These are phyloP conservation scores for Apophysomyces sp. DNA, from an alignment of 371 early-diverging fungal species.

Conservation along the genomic window DNA sequence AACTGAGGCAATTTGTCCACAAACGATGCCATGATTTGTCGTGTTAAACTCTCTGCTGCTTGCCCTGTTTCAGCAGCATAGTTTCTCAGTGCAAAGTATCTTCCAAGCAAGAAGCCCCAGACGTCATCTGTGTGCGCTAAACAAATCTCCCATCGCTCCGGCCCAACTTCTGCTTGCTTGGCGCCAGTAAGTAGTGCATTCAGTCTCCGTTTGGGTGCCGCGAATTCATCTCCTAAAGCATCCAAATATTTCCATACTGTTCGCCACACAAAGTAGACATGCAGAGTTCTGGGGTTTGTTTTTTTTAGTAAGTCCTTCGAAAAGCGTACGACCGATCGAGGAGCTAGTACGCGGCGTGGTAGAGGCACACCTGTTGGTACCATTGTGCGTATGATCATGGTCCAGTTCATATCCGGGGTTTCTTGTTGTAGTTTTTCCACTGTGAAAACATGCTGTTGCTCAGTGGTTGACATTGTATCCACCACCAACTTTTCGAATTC, in stretches of 20 bases:
- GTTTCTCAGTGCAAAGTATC: conserved; percentile 39
- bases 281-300: conserved; percentile 27
- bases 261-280: conserved; percentile 46
- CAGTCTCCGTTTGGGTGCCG: conserved; percentile 19
- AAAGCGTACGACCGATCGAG: conserved; percentile 34
- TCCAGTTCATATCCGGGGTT: conserved; percentile 49
- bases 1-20: conserved; percentile 28
- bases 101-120: conserved; percentile 54
- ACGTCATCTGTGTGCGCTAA: conserved; percentile 38
- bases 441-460: conserved; percentile 16
- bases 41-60: conserved; percentile 27
- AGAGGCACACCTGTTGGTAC: conserved; percentile 14
- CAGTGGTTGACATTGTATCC: neutral
- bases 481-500: conserved; percentile 54
- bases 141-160: conserved; percentile 58
- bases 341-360: conserved; percentile 27
- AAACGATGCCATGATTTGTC: conserved; percentile 25
- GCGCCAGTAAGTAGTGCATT: conserved; percentile 39
- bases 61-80: conserved; percentile 9
- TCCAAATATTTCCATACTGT: conserved; percentile 32
- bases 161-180: conserved; percentile 27
- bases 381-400: conserved; percentile 18
- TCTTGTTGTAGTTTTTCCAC: conserved; percentile 25
- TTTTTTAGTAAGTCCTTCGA: conserved; percentile 14
- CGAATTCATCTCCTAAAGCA: conserved; percentile 25